Percentiles rank a stretch among this genome's conserved stretches.
These are phyloP conservation scores for Phytophthora hybrid DNA, from an alignment of 352 stramenopile species.

Conservation along the genomic window DNA sequence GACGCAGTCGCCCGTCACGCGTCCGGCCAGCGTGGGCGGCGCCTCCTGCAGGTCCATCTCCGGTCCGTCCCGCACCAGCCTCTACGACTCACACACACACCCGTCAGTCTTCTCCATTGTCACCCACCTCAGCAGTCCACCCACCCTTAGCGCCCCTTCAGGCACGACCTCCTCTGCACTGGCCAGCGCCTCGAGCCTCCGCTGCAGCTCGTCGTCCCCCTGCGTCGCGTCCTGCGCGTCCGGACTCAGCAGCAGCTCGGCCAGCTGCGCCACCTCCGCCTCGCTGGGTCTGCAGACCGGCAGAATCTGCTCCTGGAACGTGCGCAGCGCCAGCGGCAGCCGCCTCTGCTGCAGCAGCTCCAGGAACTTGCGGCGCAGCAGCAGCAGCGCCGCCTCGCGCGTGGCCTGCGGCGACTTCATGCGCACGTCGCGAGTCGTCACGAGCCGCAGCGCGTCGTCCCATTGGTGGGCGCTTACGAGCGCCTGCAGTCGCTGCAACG, in stretches of 20 bases:
- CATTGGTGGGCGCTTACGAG: constrained; percentile 53
- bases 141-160: constrained; percentile 62
- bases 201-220: constrained; percentile 51
- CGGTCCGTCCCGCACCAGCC: constrained; percentile 43
- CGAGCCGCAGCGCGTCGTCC: constrained; percentile 61
- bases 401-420: constrained; percentile 60
- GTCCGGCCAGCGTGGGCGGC: constrained; percentile 15
- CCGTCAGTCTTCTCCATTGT: neutral
- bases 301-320: constrained; percentile 78
- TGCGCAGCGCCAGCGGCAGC: constrained; percentile 50
- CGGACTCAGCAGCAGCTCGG: constrained; percentile 64
- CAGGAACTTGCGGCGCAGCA: constrained; percentile 79
- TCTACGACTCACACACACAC: constrained; percentile 33
- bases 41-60: constrained; percentile 35
- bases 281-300: constrained; percentile 54
- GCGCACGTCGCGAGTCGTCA: constrained; percentile 28
- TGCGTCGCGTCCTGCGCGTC: constrained; percentile 47
- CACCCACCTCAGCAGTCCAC: neutral
- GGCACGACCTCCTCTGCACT: constrained; percentile 77
- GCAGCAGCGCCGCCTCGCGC: constrained; percentile 54
- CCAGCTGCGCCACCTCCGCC: constrained; percentile 59
- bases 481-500: constrained; percentile 62
- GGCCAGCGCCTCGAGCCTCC: constrained; percentile 60
- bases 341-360: constrained; percentile 55
- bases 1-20: constrained; percentile 48